phyloP scores from a whole-genome alignment of 208 protist genomes.

The Vickermania spadyakhi region DNA sequence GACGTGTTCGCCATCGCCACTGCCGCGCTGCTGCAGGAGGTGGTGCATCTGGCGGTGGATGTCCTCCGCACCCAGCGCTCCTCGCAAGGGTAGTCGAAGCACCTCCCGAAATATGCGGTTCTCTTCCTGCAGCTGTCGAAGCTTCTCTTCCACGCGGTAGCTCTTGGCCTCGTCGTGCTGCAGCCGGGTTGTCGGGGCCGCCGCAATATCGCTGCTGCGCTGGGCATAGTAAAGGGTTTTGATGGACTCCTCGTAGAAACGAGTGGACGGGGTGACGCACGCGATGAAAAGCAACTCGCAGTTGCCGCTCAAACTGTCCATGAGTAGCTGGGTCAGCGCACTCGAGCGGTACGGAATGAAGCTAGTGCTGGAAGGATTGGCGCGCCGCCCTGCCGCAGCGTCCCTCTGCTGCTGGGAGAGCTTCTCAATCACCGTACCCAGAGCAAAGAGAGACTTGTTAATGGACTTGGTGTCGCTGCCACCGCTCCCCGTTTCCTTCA shows the following conservation, averaged over 20 bases:
- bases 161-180: constrained; percentile 48
- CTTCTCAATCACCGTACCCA: constrained; percentile 81
- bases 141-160: constrained; percentile 26
- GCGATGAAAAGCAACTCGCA: constrained; percentile 68
- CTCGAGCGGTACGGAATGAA: constrained; percentile 85
- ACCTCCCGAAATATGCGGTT: constrained; percentile 40
- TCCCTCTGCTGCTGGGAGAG: constrained; percentile 27
- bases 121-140: constrained; percentile 30
- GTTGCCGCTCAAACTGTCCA: constrained; percentile 73
- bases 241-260: constrained; percentile 71
- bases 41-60: background rate
- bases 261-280: constrained; percentile 62
- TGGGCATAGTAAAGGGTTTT: constrained; percentile 76
- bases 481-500: constrained; percentile 70
- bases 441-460: constrained; percentile 85
- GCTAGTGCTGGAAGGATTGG: background rate
- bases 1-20: background rate
- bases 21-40: background rate
- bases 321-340: constrained; percentile 80
- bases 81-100: constrained; percentile 14
- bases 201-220: constrained; percentile 52
- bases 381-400: background rate
- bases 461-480: constrained; percentile 81
- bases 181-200: constrained; percentile 39
- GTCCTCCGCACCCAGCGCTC: background rate